These are phyloP conservation scores for Gastrodia elata DNA, from an alignment of 106 monocot species.

Conservation along the genomic window DNA sequence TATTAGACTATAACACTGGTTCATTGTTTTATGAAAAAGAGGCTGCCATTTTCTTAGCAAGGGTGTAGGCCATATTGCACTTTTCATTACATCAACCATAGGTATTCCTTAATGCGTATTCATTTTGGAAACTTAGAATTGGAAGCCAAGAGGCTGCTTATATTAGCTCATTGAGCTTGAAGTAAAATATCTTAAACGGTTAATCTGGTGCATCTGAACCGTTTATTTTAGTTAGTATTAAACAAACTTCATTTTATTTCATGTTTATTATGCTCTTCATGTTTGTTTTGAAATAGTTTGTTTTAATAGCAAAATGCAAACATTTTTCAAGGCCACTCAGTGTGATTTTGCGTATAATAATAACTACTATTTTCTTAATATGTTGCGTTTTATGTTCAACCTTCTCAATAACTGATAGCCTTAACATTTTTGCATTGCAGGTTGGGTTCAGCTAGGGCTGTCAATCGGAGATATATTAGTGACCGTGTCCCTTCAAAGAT, in stretches of 20 bases:
- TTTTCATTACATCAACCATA: too few species aligned
- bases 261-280: background rate
- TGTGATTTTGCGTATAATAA: background rate
- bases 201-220: background rate
- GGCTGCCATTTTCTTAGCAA: too few species aligned
- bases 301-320: background rate
- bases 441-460: constrained; percentile 95
- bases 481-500: constrained; percentile 89
- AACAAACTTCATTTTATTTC: background rate
- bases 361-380: background rate
- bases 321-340: background rate
- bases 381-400: background rate
- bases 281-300: background rate
- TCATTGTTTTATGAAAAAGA: too few species aligned
- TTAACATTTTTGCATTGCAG: constrained; percentile 21
- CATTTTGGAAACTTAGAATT: too few species aligned
- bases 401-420: background rate
- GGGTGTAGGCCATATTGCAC: too few species aligned
- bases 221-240: background rate
- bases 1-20: too few species aligned
- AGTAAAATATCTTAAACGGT: too few species aligned
- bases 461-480: constrained; percentile 92
- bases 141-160: too few species aligned
- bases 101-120: too few species aligned
- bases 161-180: background rate